A percentile compares a stretch with the other conserved stretches of the same genome.
phyloP scores from a whole-genome alignment of 495 filamentous ascomycete genomes.

The Oidiodendron maius region DNA sequence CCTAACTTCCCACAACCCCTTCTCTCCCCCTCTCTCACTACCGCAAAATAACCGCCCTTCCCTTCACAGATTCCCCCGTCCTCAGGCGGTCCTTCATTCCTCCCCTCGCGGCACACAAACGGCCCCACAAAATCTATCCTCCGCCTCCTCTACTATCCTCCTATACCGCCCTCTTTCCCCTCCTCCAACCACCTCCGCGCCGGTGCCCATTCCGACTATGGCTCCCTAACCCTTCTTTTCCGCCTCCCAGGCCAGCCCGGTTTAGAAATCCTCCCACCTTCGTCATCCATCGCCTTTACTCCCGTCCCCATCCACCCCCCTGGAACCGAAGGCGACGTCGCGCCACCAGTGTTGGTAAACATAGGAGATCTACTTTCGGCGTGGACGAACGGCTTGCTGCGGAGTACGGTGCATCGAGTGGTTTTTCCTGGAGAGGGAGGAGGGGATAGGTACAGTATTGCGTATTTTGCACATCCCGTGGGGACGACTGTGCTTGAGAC shows the following conservation, averaged over 20 bases:
- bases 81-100: conserved; percentile 56
- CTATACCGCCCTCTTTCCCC: too few relatives aligned
- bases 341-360: conserved; percentile 82
- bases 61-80: conserved; percentile 29
- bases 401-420: conserved; percentile 84
- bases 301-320: conserved; percentile 56
- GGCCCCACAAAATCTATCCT: conserved; percentile 69
- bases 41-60: background rate
- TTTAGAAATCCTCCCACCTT: conserved; percentile 69
- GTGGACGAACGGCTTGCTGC: conserved; percentile 84
- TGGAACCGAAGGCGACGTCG: conserved; percentile 42
- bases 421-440: conserved; percentile 57
- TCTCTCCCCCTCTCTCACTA: background rate
- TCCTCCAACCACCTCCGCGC: conserved; percentile 67
- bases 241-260: conserved; percentile 78
- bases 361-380: conserved; percentile 87
- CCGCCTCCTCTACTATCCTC: conserved; percentile 78
- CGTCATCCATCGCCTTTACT: conserved; percentile 37
- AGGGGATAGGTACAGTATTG: conserved; percentile 80
- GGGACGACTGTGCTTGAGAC: conserved; percentile 61
- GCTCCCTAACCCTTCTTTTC: conserved; percentile 82
- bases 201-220: conserved; percentile 86
- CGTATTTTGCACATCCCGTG: conserved; percentile 86
- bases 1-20: background rate
- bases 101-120: conserved; percentile 58